Evolutionary conservation across 352 stramenopile genomes (phyloP).

Genomic region (Elongisporangium prolatum): DNA sequence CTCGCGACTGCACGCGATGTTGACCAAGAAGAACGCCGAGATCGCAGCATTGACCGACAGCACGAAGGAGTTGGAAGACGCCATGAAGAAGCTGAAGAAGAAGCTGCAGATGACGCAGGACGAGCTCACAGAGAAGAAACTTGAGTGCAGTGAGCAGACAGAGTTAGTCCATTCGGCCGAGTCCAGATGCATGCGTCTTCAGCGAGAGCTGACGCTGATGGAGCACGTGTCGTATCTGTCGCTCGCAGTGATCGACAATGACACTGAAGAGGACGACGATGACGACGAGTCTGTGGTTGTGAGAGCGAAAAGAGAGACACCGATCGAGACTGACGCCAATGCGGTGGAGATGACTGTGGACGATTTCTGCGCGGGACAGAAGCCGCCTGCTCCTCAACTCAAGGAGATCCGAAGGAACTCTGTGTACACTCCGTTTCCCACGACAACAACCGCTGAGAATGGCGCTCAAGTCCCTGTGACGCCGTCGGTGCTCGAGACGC

Average conservation of each 20-base stretch:
- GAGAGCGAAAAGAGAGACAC: constrained; percentile 11
- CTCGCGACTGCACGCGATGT: constrained; percentile 19
- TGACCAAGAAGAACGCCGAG: constrained; percentile 26
- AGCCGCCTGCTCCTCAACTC: background rate
- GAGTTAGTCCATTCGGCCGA: constrained; percentile 61
- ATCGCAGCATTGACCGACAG: background rate
- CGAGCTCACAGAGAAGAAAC: constrained; percentile 24
- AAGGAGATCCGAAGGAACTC: constrained; percentile 4
- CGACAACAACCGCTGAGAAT: constrained; percentile 23
- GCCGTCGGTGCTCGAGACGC: constrained; percentile 58
- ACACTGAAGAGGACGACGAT: constrained; percentile 65
- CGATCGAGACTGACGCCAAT: constrained; percentile 11
- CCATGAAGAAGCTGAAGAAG: constrained; percentile 23
- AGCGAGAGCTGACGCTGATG: constrained; percentile 71
- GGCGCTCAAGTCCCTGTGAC: constrained; percentile 30
- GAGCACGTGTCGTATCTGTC: constrained; percentile 76
- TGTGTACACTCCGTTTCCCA: constrained; percentile 33
- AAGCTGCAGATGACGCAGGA: constrained; percentile 39
- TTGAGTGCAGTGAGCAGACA: constrained; percentile 43
- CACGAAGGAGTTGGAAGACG: constrained; percentile 17
- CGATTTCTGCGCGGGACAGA: background rate
- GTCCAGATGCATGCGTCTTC: constrained; percentile 56
- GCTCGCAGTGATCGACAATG: constrained; percentile 54
- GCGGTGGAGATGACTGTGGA: constrained; percentile 6
- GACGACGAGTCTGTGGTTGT: constrained; percentile 32